These are phyloP conservation scores for Pestalotiopsis sp. DNA, from an alignment of 2,329 filamentous ascomycete species.

Conservation along the genomic window DNA sequence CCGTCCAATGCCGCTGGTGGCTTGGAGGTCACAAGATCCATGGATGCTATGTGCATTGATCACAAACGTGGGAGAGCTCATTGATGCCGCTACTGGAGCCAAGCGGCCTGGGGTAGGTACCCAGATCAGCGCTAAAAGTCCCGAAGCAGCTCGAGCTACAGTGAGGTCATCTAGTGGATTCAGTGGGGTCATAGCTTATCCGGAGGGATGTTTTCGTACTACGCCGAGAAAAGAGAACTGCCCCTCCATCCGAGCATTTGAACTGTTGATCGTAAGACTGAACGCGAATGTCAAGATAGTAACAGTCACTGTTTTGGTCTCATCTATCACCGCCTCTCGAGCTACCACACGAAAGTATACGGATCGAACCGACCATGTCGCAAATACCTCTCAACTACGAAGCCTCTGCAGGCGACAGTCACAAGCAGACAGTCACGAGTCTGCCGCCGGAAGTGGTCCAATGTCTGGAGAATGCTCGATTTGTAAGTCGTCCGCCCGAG, in stretches of 20 bases:
- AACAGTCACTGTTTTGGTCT: background rate
- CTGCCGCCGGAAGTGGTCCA: slow-evolving; percentile 84
- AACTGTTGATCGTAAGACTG: background rate
- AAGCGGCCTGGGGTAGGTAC: background rate
- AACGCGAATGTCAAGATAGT: background rate
- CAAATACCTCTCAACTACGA: slow-evolving; percentile 74
- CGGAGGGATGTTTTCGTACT: background rate
- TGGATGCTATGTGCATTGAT: background rate
- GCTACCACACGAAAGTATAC: background rate
- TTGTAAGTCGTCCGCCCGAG: slow-evolving; percentile 58
- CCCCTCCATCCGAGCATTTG: slow-evolving; percentile 6
- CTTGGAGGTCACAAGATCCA: background rate
- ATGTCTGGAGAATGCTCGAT: slow-evolving; percentile 91
- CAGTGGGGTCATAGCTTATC: slow-evolving; percentile 1
- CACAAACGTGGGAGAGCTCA: background rate
- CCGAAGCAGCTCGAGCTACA: background rate
- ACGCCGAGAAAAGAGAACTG: slow-evolving; percentile 1
- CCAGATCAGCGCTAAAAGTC: background rate
- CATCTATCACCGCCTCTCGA: background rate
- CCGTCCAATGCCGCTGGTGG: slow-evolving; percentile 7
- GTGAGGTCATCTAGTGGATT: slow-evolving; percentile 5
- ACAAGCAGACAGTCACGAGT: slow-evolving; percentile 66
- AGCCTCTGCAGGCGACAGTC: slow-evolving; percentile 70
- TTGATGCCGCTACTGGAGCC: background rate
- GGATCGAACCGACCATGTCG: slow-evolving; percentile 44